Conservation (phyloP, 352 stramenopile species). For the Pythium angustatum region DNA sequence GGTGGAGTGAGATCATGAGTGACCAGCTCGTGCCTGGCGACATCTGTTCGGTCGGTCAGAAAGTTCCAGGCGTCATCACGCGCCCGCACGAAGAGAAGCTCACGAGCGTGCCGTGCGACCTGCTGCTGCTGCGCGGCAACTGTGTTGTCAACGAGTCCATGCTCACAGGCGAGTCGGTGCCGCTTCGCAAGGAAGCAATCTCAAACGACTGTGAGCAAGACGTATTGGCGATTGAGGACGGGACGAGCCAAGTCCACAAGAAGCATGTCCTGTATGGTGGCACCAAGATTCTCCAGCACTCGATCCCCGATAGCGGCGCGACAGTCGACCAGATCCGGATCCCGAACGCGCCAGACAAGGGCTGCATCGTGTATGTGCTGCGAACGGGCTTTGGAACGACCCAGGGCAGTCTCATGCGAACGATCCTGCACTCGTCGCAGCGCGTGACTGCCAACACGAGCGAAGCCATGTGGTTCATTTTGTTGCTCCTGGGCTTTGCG, state of each 20-base stretch:
- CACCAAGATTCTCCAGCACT: conserved; percentile 53
- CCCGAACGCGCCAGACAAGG: conserved; percentile 68
- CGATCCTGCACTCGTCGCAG: conserved; percentile 93
- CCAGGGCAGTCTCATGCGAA: conserved; percentile 94
- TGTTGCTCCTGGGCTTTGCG: conserved; percentile 91
- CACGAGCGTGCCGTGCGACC: conserved; percentile 83
- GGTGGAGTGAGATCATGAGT: conserved; percentile 64
- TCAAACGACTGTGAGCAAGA: conserved; percentile 2
- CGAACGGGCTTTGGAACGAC: conserved; percentile 93
- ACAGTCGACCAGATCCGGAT: conserved; percentile 13
- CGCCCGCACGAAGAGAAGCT: conserved; percentile 23
- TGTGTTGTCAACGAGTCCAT: conserved; percentile 97
- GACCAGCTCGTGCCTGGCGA: conserved; percentile 83
- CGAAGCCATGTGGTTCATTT: conserved; percentile 94
- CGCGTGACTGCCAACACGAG: conserved; percentile 86
- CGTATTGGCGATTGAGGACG: conserved; percentile 34
- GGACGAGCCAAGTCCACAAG: conserved; percentile 38
- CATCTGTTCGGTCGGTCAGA: conserved; percentile 77
- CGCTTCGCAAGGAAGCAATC: conserved; percentile 90
- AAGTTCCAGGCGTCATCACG: conserved; percentile 18
- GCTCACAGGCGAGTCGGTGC: conserved; percentile 94
- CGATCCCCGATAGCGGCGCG: conserved; percentile 11
- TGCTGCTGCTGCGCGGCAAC: conserved; percentile 88
- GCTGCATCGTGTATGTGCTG: conserved; percentile 89
- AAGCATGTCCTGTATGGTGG: conserved; percentile 83